Base-by-base conservation (phyloP, 306 rosid genomes). In the Trifolium repens region DNA sequence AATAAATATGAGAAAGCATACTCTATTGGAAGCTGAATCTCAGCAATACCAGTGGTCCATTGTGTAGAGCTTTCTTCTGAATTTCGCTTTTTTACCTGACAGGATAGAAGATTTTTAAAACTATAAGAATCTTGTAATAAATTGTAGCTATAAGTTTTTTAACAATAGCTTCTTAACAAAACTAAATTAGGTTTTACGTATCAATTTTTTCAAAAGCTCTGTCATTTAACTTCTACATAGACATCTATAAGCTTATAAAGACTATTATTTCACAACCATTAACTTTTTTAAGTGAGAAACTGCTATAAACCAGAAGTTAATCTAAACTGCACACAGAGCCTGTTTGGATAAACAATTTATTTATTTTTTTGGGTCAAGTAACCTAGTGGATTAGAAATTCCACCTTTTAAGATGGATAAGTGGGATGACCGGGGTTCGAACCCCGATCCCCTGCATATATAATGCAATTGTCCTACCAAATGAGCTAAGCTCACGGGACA, bases 31-130 rank as follows among this genome's bases (percentile, higher is more conserved):
- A 94, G 97, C 90, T 94, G 99, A 69, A 94, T 68, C 92, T 94
- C 99, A 1, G 99, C 99, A 49, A 94, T 94, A 70, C 97, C 99
- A 73, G 99, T 94, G 55, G 99, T 94, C 99, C 99, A 94, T 80
- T 92, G 99, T 37, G 97, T 94, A 50, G 99, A 94, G 80, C 99
- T 92, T 82, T 94, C 99, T 84, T 90, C 96, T 6, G 99, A 92
- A 83, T 92, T 92, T 55, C 97, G 80, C 69, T 84, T 90, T 78
- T 94, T 94, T 47, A 94, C 98, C 98, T 94, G 85, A 79, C 49
- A 76, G 26, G 35, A 54, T 67, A 85, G 7, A 26, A 42, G 17
- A 57, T 5, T n/a, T n/a, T 19, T 3, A 72, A 46, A 22, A 22
- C 24, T 22, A 22, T 22, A 22, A 22, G 24, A 22, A 22, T 22